Percentiles rank a stretch among this genome's conserved stretches.
These are phyloP conservation scores for Leishmania guyanensis DNA, from an alignment of 208 protist species.

Conservation along the genomic window DNA sequence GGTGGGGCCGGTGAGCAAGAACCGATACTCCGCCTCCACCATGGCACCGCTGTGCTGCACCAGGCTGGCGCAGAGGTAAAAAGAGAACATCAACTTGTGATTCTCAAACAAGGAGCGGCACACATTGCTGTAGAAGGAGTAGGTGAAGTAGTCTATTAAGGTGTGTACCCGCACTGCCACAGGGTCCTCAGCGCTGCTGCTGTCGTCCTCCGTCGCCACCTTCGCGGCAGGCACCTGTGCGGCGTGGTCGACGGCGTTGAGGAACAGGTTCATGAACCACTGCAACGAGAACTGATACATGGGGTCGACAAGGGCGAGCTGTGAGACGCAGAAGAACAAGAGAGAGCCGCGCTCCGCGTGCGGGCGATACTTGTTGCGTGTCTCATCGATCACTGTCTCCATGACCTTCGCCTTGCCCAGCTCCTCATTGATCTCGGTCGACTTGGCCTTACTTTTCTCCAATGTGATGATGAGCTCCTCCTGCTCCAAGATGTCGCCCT, in stretches of 20 bases:
- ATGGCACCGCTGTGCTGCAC: constrained; percentile 79
- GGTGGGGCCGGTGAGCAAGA: constrained; percentile 91
- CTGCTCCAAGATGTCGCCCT: constrained; percentile 97
- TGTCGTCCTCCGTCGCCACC: constrained; percentile 5
- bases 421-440: constrained; percentile 94
- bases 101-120: constrained; percentile 98
- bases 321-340: constrained; percentile 97
- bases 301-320: constrained; percentile 93
- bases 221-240: constrained; percentile 36
- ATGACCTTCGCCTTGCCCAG: constrained; percentile 94
- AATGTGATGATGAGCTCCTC: constrained; percentile 97
- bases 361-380: constrained; percentile 94
- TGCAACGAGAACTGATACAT: constrained; percentile 98
- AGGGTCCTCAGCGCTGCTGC: constrained; percentile 35
- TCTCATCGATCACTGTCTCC: constrained; percentile 96
- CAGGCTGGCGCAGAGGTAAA: constrained; percentile 93
- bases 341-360: constrained; percentile 95
- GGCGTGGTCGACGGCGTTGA: constrained; percentile 83
- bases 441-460: constrained; percentile 95
- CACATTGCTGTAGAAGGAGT: constrained; percentile 97
- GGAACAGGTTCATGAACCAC: constrained; percentile 98
- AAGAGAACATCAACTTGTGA: constrained; percentile 98
- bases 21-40: constrained; percentile 90
- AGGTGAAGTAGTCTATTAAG: constrained; percentile 97
- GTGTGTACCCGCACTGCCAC: constrained; percentile 87